Evolutionary conservation across 140 eudicot genomes (phyloP).

Genomic region (Erigeron philadelphicus): DNA sequence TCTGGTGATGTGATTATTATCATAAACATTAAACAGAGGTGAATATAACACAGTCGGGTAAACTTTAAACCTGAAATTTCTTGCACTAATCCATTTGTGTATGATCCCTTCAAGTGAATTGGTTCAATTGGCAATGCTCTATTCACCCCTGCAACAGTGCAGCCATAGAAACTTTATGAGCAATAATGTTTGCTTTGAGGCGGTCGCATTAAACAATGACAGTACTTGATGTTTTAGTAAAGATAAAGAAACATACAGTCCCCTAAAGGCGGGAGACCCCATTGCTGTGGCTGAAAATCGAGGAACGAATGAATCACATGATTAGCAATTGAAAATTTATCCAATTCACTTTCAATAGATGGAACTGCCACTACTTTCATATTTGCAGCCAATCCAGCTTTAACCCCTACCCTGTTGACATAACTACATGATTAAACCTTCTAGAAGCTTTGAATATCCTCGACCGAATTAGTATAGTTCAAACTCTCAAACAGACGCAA

Average conservation of each 20-base stretch:
- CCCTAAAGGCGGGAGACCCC: slow-evolving; percentile 76
- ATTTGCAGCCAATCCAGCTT: slow-evolving; percentile 80
- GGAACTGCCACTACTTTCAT: slow-evolving; percentile 84
- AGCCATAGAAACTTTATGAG: slow-evolving; percentile 15
- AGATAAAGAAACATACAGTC: slow-evolving; percentile 49
- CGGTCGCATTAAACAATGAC: background rate
- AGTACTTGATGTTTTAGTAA: background rate
- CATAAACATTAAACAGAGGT: background rate
- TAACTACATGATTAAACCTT: background rate
- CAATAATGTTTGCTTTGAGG: background rate
- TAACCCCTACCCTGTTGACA: slow-evolving; percentile 58
- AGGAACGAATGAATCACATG: slow-evolving; percentile 58
- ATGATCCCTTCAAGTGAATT: slow-evolving; percentile 39
- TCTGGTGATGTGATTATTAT: no score
- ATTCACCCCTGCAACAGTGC: slow-evolving; percentile 45
- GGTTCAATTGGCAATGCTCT: slow-evolving; percentile 72
- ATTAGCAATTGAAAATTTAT: slow-evolving; percentile 63
- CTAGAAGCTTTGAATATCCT: no score
- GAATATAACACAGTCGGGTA: slow-evolving; percentile 2
- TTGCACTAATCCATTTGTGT: slow-evolving; percentile 43
- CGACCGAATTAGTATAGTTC: no score
- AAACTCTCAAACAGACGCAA: no score
- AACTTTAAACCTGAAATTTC: slow-evolving; percentile 41
- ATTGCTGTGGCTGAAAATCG: slow-evolving; percentile 65
- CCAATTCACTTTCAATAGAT: slow-evolving; percentile 45